phyloP scores from a whole-genome alignment of 371 early-diverging fungal genomes.

The Entomophthora muscae region DNA sequence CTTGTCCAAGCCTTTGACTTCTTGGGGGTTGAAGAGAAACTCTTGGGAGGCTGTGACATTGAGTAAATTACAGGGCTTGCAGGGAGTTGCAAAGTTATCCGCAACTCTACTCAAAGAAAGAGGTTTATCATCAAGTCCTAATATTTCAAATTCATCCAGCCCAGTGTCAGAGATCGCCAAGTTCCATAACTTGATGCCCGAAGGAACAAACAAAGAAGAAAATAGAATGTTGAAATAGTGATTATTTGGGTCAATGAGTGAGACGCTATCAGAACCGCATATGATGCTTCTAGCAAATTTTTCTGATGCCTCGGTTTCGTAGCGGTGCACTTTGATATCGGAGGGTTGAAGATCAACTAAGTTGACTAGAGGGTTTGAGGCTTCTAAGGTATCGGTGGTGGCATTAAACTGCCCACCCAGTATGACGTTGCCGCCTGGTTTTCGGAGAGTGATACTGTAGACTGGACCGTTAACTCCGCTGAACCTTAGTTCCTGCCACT shows the following conservation, averaged over 20 bases:
- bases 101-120: no score
- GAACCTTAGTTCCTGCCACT: background rate
- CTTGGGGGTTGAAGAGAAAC: background rate
- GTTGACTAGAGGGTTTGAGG: background rate
- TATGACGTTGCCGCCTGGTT: background rate
- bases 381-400: background rate
- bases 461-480: background rate
- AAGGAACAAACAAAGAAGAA: no score
- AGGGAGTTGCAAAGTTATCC: no score
- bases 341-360: background rate
- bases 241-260: no score
- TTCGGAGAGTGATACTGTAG: background rate
- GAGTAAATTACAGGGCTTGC: background rate
- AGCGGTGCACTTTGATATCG: no score
- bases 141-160: no score
- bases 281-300: no score
- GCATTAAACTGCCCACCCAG: background rate
- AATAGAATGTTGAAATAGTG: no score
- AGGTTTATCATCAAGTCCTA: no score
- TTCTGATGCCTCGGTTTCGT: no score
- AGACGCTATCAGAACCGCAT: no score
- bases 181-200: background rate
- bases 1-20: background rate
- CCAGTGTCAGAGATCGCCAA: no score
- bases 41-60: background rate